Percentiles rank a stretch among this genome's conserved stretches.
phyloP scores from a whole-genome alignment of 2,329 filamentous ascomycete species.

The Microsporum canis region DNA sequence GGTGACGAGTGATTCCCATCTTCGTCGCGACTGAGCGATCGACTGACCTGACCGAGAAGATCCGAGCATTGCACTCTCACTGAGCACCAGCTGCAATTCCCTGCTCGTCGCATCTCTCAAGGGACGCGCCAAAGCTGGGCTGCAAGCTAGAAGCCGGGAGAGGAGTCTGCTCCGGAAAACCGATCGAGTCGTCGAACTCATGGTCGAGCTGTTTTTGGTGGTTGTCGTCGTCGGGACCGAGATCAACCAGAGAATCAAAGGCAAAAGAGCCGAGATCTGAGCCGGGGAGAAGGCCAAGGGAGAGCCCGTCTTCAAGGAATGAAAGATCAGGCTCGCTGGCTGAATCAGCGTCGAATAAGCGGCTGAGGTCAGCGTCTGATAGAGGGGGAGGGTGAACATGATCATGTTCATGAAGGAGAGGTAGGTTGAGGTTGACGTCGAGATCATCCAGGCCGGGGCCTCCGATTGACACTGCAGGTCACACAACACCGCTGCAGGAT shows the following conservation, averaged over 20 bases:
- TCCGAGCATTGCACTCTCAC: slow-evolving; percentile 28
- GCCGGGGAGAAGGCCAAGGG: slow-evolving; percentile 54
- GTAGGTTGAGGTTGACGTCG: slow-evolving; percentile 34
- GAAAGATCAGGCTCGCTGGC: slow-evolving; percentile 61
- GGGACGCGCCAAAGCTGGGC: slow-evolving; percentile 44
- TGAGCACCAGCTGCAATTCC: slow-evolving; percentile 42
- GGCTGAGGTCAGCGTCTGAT: slow-evolving; percentile 56
- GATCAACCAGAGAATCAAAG: slow-evolving; percentile 46
- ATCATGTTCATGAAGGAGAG: slow-evolving; percentile 41
- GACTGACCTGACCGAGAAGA: slow-evolving; percentile 25
- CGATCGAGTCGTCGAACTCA: slow-evolving; percentile 35
- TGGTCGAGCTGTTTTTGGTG: slow-evolving; percentile 21
- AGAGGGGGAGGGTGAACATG: slow-evolving; percentile 50
- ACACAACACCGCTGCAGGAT: slow-evolving; percentile 99
- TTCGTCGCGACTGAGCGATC: slow-evolving; percentile 23
- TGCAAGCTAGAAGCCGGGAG: slow-evolving; percentile 41
- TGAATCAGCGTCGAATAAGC: slow-evolving; percentile 50
- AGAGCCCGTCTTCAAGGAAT: slow-evolving; percentile 64
- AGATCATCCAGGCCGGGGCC: slow-evolving; percentile 33
- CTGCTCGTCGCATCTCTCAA: slow-evolving; percentile 43
- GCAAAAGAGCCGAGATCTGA: slow-evolving; percentile 40
- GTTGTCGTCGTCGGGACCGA: slow-evolving; percentile 34
- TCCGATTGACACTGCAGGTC: slow-evolving; percentile 99
- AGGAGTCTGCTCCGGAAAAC: slow-evolving; percentile 41
- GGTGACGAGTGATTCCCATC: slow-evolving; percentile 38